Percentiles rank a stretch among this genome's conserved stretches.
Conservation (phyloP, 2,329 filamentous ascomycete genomes). For the Neonectria neomacrospora region DNA sequence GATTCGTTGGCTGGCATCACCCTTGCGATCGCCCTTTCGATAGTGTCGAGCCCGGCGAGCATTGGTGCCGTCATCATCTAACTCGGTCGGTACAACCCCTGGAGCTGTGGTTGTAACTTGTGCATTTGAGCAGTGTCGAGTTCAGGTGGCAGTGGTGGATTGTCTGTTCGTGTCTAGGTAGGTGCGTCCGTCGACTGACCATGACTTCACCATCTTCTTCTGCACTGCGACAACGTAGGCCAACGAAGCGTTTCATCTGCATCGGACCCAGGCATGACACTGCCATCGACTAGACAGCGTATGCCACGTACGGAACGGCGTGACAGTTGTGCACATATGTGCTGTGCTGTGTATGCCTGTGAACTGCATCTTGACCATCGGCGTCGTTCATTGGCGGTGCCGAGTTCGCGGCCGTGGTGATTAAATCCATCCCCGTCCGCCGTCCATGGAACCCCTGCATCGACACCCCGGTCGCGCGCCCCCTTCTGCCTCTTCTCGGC, state of each 20-base stretch:
- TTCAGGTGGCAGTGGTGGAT: constrained; percentile 25
- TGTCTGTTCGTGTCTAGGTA: background rate
- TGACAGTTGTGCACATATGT: background rate
- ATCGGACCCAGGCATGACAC: too few relatives aligned
- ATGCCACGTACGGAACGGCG: background rate
- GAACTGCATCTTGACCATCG: background rate
- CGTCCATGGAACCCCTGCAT: constrained; percentile 37
- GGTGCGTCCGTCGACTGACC: constrained; percentile 16
- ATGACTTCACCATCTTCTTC: constrained; percentile 28
- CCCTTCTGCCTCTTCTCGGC: constrained; percentile 20
- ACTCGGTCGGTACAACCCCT: constrained; percentile 1
- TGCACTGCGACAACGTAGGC: constrained; percentile 24
- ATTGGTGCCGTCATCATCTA: constrained; percentile 36
- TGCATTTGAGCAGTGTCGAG: constrained; percentile 7
- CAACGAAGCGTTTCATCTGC: constrained; percentile 37
- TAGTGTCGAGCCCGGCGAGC: constrained; percentile 21
- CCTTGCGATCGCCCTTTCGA: constrained; percentile 27
- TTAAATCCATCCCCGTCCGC: constrained; percentile 20
- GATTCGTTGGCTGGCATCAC: constrained; percentile 14
- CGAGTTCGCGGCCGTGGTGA: constrained; percentile 29
- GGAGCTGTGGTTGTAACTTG: background rate
- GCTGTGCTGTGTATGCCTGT: background rate
- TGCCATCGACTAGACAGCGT: background rate
- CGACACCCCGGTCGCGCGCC: constrained; percentile 33
- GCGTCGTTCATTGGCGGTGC: constrained; percentile 3